A percentile compares a stretch with the other conserved stretches of the same genome.
Evolutionary conservation across 768 basidiomycete species (phyloP).

Genomic region (Boletus pseudo-olivaceus): DNA sequence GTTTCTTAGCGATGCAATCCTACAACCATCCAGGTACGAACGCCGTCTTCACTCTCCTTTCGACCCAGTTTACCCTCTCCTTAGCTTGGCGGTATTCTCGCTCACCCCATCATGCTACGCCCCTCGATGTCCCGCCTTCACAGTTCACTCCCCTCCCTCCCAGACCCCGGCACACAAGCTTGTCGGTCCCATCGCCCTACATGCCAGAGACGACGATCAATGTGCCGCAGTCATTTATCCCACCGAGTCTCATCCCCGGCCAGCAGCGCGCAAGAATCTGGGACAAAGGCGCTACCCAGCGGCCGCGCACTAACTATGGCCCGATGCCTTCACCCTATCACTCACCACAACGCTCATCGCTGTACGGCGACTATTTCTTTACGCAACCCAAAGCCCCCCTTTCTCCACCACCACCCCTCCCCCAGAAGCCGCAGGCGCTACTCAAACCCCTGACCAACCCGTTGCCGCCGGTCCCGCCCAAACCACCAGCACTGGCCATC

Average conservation of each 20-base stretch:
- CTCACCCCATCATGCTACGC: constrained; percentile 18
- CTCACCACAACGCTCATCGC: constrained; percentile 11
- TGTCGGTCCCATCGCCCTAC: constrained; percentile 7
- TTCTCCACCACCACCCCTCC: constrained; percentile 29
- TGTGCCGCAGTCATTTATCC: constrained; percentile 14
- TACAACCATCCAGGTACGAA: constrained; percentile 30
- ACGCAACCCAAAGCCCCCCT: constrained; percentile 15
- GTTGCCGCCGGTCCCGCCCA: constrained; percentile 41
- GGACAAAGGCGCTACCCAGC: constrained; percentile 16
- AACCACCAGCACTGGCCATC: constrained; percentile 27
- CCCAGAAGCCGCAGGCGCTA: constrained; percentile 28
- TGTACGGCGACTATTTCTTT: constrained; percentile 31
- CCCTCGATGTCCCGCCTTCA: constrained; percentile 18
- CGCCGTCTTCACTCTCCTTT: background rate
- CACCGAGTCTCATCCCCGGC: constrained; percentile 26
- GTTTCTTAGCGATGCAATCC: constrained; percentile 24
- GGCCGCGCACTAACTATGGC: constrained; percentile 11
- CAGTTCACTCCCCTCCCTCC: constrained; percentile 6
- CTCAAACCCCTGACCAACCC: constrained; percentile 31
- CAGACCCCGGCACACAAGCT: constrained; percentile 23
- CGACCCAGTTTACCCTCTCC: constrained; percentile 2
- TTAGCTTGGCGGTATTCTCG: constrained; percentile 19
- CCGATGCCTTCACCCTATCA: constrained; percentile 6
- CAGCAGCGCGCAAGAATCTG: constrained; percentile 17
- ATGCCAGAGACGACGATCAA: background rate